Percentiles rank a stretch among this genome's conserved stretches.
Evolutionary conservation across 768 basidiomycete genomes (phyloP).

Genomic region (Botryobasidium botryosum): DNA sequence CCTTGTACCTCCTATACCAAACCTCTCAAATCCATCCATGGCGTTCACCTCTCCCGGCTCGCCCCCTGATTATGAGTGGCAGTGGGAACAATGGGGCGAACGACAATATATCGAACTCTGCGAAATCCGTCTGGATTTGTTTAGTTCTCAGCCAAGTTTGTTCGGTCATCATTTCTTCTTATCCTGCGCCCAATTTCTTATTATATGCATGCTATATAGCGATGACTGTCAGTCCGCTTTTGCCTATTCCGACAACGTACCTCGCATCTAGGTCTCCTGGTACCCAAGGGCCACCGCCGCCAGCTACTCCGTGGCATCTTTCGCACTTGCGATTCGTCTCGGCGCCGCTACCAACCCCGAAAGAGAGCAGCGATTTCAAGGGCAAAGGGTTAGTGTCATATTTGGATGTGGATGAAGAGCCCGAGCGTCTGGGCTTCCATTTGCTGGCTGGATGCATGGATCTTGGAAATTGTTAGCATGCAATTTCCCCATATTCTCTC

Average conservation of each 20-base stretch:
- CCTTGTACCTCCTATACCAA: neutral
- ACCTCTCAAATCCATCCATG: neutral
- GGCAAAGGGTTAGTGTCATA: no score
- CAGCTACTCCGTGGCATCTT: neutral
- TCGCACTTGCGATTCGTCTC: neutral
- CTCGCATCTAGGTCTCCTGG: neutral
- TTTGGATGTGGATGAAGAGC: no score
- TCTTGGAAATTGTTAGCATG: no score
- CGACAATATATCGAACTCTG: neutral
- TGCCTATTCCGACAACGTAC: neutral
- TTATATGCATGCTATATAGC: neutral
- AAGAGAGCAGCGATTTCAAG: no score
- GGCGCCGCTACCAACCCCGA: neutral
- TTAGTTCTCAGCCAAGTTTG: neutral
- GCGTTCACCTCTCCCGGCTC: neutral
- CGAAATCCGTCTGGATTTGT: neutral
- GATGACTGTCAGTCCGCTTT: neutral
- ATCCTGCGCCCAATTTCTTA: neutral
- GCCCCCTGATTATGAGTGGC: neutral
- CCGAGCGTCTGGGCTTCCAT: no score
- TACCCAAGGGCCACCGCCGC: neutral
- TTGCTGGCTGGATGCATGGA: no score
- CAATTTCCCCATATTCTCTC: no score
- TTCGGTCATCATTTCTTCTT: neutral
- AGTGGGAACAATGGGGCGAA: neutral